Percentiles rank a stretch among this genome's conserved stretches.
Evolutionary conservation across 202 grass and related monocot species (phyloP).

Genomic region (Digitaria exilis): DNA sequence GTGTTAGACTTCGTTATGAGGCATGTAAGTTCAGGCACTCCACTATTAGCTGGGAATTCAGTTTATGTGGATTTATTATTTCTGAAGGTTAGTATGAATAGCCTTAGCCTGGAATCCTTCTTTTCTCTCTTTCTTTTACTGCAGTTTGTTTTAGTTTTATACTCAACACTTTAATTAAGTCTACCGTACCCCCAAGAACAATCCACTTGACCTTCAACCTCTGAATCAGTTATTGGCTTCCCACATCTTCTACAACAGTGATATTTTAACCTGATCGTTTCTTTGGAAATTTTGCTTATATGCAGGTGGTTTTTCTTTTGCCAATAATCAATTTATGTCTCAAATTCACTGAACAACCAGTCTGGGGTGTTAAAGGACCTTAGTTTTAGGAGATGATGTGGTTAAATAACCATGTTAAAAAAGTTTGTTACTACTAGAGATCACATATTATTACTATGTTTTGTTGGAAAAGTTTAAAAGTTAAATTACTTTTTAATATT

Average conservation of each 20-base stretch:
- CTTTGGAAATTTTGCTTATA: background rate
- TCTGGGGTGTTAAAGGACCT: background rate
- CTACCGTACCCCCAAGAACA: background rate
- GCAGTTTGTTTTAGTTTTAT: background rate
- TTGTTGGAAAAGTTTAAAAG: background rate
- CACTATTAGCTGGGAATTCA: conserved; percentile 88
- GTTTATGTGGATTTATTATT: conserved; percentile 83
- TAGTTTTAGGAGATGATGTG: background rate
- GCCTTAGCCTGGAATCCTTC: background rate
- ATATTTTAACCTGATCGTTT: background rate
- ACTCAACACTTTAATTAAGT: background rate
- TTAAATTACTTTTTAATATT: background rate
- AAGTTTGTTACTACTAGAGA: background rate
- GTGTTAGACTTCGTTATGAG: conserved; percentile 80
- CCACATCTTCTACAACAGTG: background rate
- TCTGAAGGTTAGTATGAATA: conserved; percentile 69
- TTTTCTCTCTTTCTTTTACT: background rate
- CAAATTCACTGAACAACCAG: background rate
- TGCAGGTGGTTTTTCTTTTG: background rate
- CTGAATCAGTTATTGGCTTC: background rate
- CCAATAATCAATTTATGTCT: background rate
- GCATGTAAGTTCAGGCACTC: conserved; percentile 61
- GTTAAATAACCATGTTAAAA: conserved; percentile 6
- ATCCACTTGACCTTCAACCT: background rate
- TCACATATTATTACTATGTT: background rate